A percentile compares a stretch with the other conserved stretches of the same genome.
Conservation (phyloP, 345 rosid species). For the Aquilaria malaccensis region DNA sequence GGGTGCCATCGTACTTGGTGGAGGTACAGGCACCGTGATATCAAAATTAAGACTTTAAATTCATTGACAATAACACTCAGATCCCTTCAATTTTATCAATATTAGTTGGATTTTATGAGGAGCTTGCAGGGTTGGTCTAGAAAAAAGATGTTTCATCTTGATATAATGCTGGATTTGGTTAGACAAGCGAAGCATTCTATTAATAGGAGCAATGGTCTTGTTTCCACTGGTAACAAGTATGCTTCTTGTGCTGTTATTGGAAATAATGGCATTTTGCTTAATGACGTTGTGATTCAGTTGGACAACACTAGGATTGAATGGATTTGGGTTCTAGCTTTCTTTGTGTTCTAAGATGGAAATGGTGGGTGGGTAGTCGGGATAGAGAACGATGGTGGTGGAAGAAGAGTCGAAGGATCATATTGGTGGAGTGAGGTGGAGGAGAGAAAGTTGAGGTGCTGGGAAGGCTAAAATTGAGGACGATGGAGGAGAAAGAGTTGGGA, state of each 20-base stretch:
- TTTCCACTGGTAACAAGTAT: constrained; percentile 31
- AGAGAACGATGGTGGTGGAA: too few species aligned
- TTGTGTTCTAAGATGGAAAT: too few species aligned
- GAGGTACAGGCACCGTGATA: constrained; percentile 32
- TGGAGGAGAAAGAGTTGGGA: too few species aligned
- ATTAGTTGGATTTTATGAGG: constrained; percentile 67
- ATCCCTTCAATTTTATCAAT: constrained; percentile 53
- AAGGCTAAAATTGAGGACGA: too few species aligned
- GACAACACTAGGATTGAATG: constrained; percentile 63
- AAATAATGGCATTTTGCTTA: constrained; percentile 75
- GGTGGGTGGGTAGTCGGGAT: too few species aligned
- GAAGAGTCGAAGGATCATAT: too few species aligned
- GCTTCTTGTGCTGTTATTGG: constrained; percentile 90
- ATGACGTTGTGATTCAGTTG: constrained; percentile 73
- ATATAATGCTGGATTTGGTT: constrained; percentile 57
- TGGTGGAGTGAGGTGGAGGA: too few species aligned
- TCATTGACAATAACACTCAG: constrained; percentile 33
- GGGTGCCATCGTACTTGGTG: constrained; percentile 41
- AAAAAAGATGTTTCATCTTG: constrained; percentile 42
- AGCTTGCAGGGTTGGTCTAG: constrained; percentile 61
- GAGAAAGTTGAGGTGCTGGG: too few species aligned
- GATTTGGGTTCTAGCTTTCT: too few species aligned
- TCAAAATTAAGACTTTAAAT: constrained; percentile 17
- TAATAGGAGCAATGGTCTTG: constrained; percentile 35
- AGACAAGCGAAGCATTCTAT: constrained; percentile 47